A percentile compares a stretch with the other conserved stretches of the same genome.
Evolutionary conservation across 2,329 filamentous ascomycete species (phyloP).

Genomic region (Xylariaceae sp.): DNA sequence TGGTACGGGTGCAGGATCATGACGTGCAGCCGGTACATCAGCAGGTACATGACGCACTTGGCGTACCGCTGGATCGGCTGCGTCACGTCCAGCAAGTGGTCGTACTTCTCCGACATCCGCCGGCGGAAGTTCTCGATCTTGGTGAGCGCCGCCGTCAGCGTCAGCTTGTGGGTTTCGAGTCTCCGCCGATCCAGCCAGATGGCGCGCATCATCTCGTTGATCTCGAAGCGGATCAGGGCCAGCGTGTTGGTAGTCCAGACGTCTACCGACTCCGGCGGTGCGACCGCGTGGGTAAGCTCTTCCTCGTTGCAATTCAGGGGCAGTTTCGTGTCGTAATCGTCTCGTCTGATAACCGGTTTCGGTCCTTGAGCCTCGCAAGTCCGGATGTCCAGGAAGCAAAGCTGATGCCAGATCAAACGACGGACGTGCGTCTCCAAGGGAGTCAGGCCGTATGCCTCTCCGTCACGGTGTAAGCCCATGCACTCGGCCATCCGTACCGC

Average conservation of each 20-base stretch:
- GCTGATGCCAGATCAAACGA: conserved; percentile 74
- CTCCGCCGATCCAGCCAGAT: conserved; percentile 71
- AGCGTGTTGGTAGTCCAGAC: conserved; percentile 71
- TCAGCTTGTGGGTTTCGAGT: conserved; percentile 63
- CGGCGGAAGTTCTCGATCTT: conserved; percentile 71
- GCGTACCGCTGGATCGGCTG: conserved; percentile 66
- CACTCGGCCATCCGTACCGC: conserved; percentile 76
- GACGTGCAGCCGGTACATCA: conserved; percentile 65
- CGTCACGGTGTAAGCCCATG: conserved; percentile 75
- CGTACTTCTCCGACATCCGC: conserved; percentile 67
- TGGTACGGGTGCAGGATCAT: conserved; percentile 72
- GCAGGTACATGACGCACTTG: conserved; percentile 65
- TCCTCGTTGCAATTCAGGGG: conserved; percentile 72
- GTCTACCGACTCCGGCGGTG: conserved; percentile 49
- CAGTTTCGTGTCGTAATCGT: conserved; percentile 74
- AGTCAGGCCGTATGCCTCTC: conserved; percentile 65
- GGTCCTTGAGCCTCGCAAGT: conserved; percentile 77
- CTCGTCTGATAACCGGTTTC: conserved; percentile 68
- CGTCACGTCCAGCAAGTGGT: conserved; percentile 61
- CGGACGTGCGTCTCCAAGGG: conserved; percentile 72
- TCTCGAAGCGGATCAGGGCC: conserved; percentile 70
- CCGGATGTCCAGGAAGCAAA: conserved; percentile 75
- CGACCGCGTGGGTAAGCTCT: conserved; percentile 53
- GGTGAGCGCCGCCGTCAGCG: conserved; percentile 64
- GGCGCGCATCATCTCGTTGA: conserved; percentile 71